A percentile compares a stretch with the other conserved stretches of the same genome.
Evolutionary conservation across 768 basidiomycete species (phyloP).

Genomic region (Suillus decipiens): DNA sequence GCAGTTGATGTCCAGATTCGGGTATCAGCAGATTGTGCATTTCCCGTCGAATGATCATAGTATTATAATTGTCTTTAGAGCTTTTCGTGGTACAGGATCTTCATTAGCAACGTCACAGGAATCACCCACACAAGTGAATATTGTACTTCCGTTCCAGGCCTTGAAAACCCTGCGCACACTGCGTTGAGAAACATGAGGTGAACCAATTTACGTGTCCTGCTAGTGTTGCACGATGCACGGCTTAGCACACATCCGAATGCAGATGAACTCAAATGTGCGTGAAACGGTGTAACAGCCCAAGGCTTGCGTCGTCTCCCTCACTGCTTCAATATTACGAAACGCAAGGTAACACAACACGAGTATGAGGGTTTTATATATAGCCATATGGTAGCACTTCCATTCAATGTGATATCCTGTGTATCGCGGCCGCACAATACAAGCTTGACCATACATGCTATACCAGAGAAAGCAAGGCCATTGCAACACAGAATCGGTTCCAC

Average conservation of each 20-base stretch:
- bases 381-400: not conserved
- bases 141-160: not conserved
- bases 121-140: not conserved
- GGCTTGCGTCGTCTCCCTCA: not conserved
- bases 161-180: not conserved
- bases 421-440: not conserved
- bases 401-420: not conserved
- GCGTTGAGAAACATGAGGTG: not conserved
- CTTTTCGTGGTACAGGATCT: not conserved
- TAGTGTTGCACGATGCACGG: not conserved
- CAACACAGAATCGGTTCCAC: not conserved
- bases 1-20: slow-evolving; percentile 30
- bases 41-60: too few species aligned
- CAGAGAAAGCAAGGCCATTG: not conserved
- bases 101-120: not conserved
- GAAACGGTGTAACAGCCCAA: not conserved
- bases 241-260: not conserved
- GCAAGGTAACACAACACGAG: not conserved
- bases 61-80: too few species aligned
- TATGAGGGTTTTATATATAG: not conserved
- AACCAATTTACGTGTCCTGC: not conserved
- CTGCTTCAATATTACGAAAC: not conserved
- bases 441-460: not conserved
- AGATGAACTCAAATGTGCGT: slow-evolving; percentile 1
- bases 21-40: slow-evolving; percentile 10